phyloP scores from a whole-genome alignment of 106 monocot genomes.

The Xerophyta viscosa region DNA sequence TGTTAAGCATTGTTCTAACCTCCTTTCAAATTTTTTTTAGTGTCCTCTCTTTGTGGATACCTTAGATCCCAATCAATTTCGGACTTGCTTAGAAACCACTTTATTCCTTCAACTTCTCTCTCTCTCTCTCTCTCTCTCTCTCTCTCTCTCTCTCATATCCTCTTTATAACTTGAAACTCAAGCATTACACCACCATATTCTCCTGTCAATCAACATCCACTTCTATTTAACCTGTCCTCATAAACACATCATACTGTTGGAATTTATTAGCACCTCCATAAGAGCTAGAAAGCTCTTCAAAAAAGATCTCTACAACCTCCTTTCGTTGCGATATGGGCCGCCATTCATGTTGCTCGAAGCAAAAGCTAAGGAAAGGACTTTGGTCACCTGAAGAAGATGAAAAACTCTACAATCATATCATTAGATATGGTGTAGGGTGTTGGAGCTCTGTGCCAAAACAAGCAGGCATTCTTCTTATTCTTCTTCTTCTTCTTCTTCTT shows the following conservation, averaged over 20 bases:
- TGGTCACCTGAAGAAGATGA: conserved; percentile 81
- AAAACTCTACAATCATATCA: conserved; percentile 74
- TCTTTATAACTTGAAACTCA: conserved; percentile 20
- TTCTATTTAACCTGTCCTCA: neutral
- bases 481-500: neutral
- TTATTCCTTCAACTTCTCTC: conserved; percentile 32
- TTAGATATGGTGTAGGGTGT: conserved; percentile 61
- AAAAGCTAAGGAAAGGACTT: conserved; percentile 62
- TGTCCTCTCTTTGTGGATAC: conserved; percentile 14
- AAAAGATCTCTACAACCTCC: no score
- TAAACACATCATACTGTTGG: neutral
- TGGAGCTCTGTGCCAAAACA: conserved; percentile 88
- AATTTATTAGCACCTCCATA: neutral
- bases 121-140: conserved; percentile 8
- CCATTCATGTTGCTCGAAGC: conserved; percentile 43
- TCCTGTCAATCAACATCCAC: conserved; percentile 3
- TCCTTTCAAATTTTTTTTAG: conserved; percentile 1
- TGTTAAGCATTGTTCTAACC: neutral
- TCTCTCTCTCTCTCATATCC: conserved; percentile 3
- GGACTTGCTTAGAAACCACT: conserved; percentile 55
- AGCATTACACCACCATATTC: conserved; percentile 8
- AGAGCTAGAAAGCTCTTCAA: no score
- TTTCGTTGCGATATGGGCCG: conserved; percentile 14
- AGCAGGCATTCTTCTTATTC: conserved; percentile 55
- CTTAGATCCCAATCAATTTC: conserved; percentile 31